Conservation (phyloP, 257 asterid species). For the Rehmannia glutinosa region DNA sequence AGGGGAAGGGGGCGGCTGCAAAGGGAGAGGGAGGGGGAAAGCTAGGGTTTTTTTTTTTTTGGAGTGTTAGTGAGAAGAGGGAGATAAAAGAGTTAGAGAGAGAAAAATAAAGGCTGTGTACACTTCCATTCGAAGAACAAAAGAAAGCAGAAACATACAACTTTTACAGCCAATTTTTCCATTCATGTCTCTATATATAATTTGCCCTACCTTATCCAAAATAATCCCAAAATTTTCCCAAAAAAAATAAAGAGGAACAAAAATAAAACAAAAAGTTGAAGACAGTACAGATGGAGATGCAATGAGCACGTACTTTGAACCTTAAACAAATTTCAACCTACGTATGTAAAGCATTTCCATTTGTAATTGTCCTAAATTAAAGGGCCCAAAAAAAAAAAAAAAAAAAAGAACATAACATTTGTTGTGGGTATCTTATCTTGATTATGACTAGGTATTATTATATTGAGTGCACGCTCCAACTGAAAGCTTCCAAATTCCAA, state of each 20-base stretch:
- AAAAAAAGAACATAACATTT: not conserved
- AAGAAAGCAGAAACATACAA: not conserved
- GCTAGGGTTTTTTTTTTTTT: no score
- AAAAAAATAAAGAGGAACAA: not conserved
- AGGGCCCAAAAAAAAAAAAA: not conserved
- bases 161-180: not conserved
- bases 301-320: slow-evolving; percentile 19
- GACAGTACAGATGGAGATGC: slow-evolving; percentile 8
- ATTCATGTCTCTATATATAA: not conserved
- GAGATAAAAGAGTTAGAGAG: no score
- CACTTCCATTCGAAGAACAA: not conserved
- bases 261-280: not conserved
- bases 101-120: no score
- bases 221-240: not conserved
- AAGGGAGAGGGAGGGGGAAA: no score
- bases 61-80: no score
- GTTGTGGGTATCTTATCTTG: slow-evolving; percentile 5
- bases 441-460: not conserved
- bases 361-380: not conserved
- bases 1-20: no score
- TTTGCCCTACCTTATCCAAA: not conserved
- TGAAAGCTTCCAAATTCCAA: slow-evolving; percentile 34
- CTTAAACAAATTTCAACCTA: not conserved
- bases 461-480: slow-evolving; percentile 18
- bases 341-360: not conserved